phyloP scores from a whole-genome alignment of 192 early-diverging fungal genomes.

The Geranomyces variabilis region DNA sequence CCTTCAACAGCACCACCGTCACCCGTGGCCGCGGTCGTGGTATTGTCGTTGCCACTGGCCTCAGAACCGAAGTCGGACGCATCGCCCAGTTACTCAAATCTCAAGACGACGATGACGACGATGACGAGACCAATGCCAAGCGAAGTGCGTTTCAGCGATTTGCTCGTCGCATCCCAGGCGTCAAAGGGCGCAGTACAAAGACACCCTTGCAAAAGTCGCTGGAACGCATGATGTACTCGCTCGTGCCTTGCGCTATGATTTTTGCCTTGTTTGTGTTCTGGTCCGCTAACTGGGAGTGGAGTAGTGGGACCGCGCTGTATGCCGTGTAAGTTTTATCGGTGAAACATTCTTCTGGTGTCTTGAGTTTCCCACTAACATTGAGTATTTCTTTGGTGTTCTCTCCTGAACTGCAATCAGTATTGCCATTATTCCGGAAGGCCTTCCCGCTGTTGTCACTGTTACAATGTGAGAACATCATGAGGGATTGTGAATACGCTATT shows the following conservation, averaged over 20 bases:
- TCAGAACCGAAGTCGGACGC: conserved; percentile 75
- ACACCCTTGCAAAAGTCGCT: conserved; percentile 63
- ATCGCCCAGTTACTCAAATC: conserved; percentile 60
- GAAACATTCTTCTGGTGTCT: too few species aligned
- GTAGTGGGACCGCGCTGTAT: conserved; percentile 77
- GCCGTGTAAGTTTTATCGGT: too few species aligned
- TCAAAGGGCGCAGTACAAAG: conserved; percentile 20
- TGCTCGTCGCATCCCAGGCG: background rate
- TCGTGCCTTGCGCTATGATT: conserved; percentile 39
- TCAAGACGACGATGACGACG: conserved; percentile 60
- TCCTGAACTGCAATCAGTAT: conserved; percentile 78
- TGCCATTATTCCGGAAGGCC: conserved; percentile 85
- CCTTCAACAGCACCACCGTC: conserved; percentile 70
- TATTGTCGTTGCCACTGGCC: conserved; percentile 78
- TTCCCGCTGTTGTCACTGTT: conserved; percentile 87
- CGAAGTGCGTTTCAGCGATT: background rate
- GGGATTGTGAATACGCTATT: too few species aligned
- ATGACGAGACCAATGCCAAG: background rate
- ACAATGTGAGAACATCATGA: too few species aligned
- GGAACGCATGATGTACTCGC: conserved; percentile 33
- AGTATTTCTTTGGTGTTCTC: too few species aligned
- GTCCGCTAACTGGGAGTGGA: conserved; percentile 32
- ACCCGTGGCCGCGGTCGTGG: conserved; percentile 73
- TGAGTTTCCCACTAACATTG: too few species aligned
- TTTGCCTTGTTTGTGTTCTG: conserved; percentile 45